These are phyloP conservation scores for Acanthamoeba castellanii DNA, from an alignment of 208 protist species.

Conservation along the genomic window DNA sequence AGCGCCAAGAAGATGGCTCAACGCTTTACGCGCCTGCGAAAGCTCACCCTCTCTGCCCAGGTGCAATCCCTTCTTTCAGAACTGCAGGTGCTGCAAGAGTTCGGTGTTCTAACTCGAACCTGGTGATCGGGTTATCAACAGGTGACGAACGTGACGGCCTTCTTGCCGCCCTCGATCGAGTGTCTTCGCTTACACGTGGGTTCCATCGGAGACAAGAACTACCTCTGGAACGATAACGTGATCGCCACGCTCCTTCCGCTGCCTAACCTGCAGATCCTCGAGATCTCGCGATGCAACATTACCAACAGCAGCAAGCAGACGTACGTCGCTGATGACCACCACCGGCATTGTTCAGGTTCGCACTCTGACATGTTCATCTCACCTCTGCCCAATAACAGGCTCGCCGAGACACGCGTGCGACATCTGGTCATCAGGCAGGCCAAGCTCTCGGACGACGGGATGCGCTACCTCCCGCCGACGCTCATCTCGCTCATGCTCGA, in stretches of 20 bases:
- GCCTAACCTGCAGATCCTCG: slow-evolving; percentile 14
- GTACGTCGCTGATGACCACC: background rate
- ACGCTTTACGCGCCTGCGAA: slow-evolving; percentile 43
- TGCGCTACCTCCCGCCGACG: background rate
- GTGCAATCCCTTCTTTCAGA: background rate
- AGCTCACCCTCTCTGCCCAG: slow-evolving; percentile 44
- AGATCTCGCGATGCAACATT: slow-evolving; percentile 57
- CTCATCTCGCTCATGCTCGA: slow-evolving; percentile 32
- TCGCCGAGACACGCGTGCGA: slow-evolving; percentile 8
- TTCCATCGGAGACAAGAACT: slow-evolving; percentile 43
- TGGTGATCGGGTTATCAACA: background rate
- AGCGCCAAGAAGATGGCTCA: slow-evolving; percentile 60
- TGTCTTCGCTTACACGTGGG: slow-evolving; percentile 20
- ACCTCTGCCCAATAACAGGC: background rate
- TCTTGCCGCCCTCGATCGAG: slow-evolving; percentile 37
- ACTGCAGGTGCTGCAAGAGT: no score
- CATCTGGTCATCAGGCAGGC: slow-evolving; percentile 47
- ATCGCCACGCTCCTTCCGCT: slow-evolving; percentile 35
- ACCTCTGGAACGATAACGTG: slow-evolving; percentile 56
- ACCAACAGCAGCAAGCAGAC: slow-evolving; percentile 60
- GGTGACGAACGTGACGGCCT: slow-evolving; percentile 60
- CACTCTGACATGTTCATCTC: background rate
- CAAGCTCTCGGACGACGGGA: slow-evolving; percentile 40
- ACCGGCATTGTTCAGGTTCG: background rate
- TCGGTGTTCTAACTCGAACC: no score